Evolutionary conservation across 2,329 filamentous ascomycete genomes (phyloP), one percentile per base, ranked within the genome.

Genomic region (Penicillium frequentans): DNA sequence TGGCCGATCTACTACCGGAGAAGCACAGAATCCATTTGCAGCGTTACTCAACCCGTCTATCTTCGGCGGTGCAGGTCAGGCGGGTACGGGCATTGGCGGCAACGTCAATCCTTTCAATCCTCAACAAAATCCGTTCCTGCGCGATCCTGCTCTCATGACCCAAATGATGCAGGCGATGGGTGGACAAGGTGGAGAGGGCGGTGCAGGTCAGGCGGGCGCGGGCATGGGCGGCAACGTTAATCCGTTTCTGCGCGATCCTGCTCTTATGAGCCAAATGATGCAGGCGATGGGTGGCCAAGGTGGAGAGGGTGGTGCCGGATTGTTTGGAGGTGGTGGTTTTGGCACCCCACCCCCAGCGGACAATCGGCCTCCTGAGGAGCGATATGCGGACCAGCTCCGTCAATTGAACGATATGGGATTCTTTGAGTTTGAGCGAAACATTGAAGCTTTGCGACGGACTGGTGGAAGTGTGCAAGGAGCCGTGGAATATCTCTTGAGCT

Each of bases 341-440:
- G 72, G 75, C 16, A 70, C 70, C 26, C 74, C 83, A 13, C 77
- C 91, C 5, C 76, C 83, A 21, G 10, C 52, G 3, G 95, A 99
- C 76, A 96, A 83, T 69, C 84, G 93, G 60, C 93, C 95, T 5
- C 93, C 95, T 0, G 95, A 99, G 80, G 95, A 98, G 76, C 82
- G 91, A 57, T 99, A 96, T 68, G 92, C 90, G 3, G 87, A 90
- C 31, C 93, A 99, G 76, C 81, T 99, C 49, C 83, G 91, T 58
- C 92, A 98, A 77, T 79, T 99, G 61, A 99, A 99, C 73, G 95
- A 98, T 64, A 99, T 99, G 95, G 95, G 95, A 3, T 99, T 99
- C 77, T 96, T 87, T 72, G 93, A 99, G 71, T 99, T 98, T 70
- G 93, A 99, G 52, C 81, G 90, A 65, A 99, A 99, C 67, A 86